phyloP scores from a whole-genome alignment of 345 rosid genomes.

The Pugionium cornutum region DNA sequence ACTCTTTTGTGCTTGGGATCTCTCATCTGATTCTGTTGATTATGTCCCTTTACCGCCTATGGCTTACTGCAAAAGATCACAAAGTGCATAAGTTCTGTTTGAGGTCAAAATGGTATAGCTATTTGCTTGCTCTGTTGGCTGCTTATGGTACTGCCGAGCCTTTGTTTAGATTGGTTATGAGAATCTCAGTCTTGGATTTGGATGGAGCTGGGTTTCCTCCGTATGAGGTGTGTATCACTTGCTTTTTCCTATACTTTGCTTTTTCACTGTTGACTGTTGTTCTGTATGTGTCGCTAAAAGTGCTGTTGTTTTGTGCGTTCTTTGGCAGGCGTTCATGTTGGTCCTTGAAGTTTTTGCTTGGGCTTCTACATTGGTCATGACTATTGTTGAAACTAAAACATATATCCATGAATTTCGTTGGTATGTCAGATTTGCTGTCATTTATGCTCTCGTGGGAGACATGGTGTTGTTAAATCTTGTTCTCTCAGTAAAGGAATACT shows the following conservation, averaged over 20 bases:
- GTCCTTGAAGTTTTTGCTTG: constrained; percentile 74
- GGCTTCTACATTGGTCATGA: constrained; percentile 78
- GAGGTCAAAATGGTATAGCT: constrained; percentile 74
- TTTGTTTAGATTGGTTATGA: constrained; percentile 84
- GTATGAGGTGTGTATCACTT: constrained; percentile 62
- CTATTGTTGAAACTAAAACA: constrained; percentile 70
- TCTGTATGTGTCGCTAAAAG: constrained; percentile 9
- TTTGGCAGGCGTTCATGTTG: constrained; percentile 70
- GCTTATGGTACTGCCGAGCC: constrained; percentile 74
- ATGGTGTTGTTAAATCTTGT: constrained; percentile 80
- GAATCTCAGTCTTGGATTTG: constrained; percentile 72
- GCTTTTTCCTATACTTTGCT: background rate
- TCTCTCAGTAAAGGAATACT: constrained; percentile 69
- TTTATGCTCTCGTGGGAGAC: constrained; percentile 81
- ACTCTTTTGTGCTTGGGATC: constrained; percentile 64
- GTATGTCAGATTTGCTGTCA: constrained; percentile 83
- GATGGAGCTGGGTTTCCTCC: constrained; percentile 85
- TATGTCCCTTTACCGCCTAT: constrained; percentile 71
- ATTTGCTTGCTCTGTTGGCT: constrained; percentile 70
- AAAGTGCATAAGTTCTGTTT: constrained; percentile 65
- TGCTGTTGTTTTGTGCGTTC: constrained; percentile 19
- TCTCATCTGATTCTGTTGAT: constrained; percentile 70
- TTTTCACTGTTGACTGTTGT: background rate
- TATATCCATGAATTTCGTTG: constrained; percentile 84
- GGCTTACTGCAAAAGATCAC: constrained; percentile 69